Conservation (phyloP, 306 rosid species). For the Alnus glutinosa region DNA sequence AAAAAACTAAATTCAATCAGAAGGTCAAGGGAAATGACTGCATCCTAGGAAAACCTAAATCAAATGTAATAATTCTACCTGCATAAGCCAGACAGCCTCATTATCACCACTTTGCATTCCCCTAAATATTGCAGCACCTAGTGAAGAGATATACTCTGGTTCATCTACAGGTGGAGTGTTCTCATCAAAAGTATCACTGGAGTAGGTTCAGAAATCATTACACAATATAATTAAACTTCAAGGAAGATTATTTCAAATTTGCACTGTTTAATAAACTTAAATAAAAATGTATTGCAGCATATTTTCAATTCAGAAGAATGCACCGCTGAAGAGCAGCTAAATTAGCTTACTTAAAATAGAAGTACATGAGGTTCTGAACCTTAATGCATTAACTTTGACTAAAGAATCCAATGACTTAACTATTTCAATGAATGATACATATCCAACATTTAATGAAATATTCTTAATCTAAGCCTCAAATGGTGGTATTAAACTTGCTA, state of each 20-base stretch:
- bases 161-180: slow-evolving; percentile 91
- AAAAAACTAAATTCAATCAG: neutral
- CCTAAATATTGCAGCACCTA: slow-evolving; percentile 73
- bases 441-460: neutral
- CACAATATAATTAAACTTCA: slow-evolving; percentile 9
- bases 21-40: neutral
- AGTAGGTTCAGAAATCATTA: slow-evolving; percentile 33
- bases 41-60: neutral
- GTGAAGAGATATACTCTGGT: slow-evolving; percentile 78
- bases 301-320: neutral
- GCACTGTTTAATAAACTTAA: neutral
- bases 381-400: too few species aligned
- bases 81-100: slow-evolving; percentile 92
- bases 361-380: neutral
- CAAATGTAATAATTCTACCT: slow-evolving; percentile 42
- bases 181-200: slow-evolving; percentile 93
- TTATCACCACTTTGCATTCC: slow-evolving; percentile 86
- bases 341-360: neutral
- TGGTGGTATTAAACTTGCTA: neutral
- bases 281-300: neutral
- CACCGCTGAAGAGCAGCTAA: neutral
- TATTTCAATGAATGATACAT: neutral
- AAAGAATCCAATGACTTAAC: too few species aligned
- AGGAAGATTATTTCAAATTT: slow-evolving; percentile 8
- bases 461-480: neutral